Base-by-base conservation (phyloP, 2,329 filamentous ascomycete species). In the Sarocladiaceae sp. region DNA sequence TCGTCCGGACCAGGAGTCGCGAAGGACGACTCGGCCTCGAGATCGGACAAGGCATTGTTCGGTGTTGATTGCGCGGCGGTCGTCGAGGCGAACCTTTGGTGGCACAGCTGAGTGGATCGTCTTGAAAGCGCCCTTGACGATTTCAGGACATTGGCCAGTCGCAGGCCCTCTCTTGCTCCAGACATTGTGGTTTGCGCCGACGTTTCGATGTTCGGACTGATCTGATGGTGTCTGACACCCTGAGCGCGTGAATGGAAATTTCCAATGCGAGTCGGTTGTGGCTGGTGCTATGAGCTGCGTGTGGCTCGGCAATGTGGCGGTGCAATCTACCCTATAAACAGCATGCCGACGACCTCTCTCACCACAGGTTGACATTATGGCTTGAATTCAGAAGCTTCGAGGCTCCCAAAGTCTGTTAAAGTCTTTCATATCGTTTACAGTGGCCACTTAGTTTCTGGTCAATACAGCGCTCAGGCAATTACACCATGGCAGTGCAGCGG, bases 1-100 rank as follows among this genome's bases (percentile, higher is more conserved):
- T 66, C 63, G 33, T 71, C 68, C 13, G 73, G 71, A 13, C 65
- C 58, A 20, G 76, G 72, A 17, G 70, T 66, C 31, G 61, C 60
- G 58, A 82, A 71, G 28, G 77, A 74, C 50, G 79, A 80, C 29
- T 74, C 70, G 35, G 66, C 57, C 60, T 83, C 79, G 55, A 83
- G 70, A 55, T 82, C 79, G 44, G 65, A 60, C 36, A 79, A 64
- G 31, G 59, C 64, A 11, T 70, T 60, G 26, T 55, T 52, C 22
- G 52, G 47, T 31, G 35, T 48, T 25, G 58, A 36, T 57, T 69
- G 68, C 49, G 64, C 62, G 12, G 69, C 69, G 55, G 71, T 66
- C 42, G 72, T 75, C n/a, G 78, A 79, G 53, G 71, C 71, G 61
- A 72, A 76, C 65, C 75, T 69, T 54, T 66, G 44, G n/a, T 17